Base-by-base conservation (phyloP, 768 basidiomycete genomes). In the Lactarius deliciosus region DNA sequence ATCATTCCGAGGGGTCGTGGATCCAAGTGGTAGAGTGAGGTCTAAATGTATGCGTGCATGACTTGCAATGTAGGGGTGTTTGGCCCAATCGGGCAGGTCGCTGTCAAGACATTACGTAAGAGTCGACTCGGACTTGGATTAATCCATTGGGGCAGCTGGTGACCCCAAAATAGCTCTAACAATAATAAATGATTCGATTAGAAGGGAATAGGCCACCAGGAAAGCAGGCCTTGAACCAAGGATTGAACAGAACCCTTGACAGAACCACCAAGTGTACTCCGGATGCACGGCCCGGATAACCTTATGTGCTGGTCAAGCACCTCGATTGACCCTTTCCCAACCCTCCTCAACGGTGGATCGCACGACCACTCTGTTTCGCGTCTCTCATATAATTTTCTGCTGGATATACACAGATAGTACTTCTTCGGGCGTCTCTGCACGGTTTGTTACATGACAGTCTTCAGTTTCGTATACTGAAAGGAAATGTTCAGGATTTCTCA, bases 271-370 rank as follows among this genome's bases (percentile, higher is more conserved):
- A 6, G 5, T 55, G 7, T 20, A 56, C 32, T 34, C 55, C 55
- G 65, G 61, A 66, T n/a, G 22, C 22, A 15, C 65, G 65, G 65
- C 57, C 65, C 65, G 65, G 57, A 30, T 13, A 18, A 20, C 32
- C 9, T 10, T 53, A 34, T 34, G 55, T 2, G 28, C 55, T 34
- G 32, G 30, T 34, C 10, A 8, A 16, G 28, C 6, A 55, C 28
- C 9, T 5, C 6, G 22, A 32, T 40, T 18, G 22, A 55, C 58
- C 45, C 36, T 32, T 47, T 20, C 5, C 60, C 50, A 18, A 56
- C 58, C 57, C 57, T 57, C 66, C 61, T 62, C 57, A 53, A 62
- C 53, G 47, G 65, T 41, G 34, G 61, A 30, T 41, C 13, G n/a
- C 18, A 22, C 20, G 6, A 28, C 61, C n/a, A 45, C 20, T 10